Evolutionary conservation across 495 filamentous ascomycete genomes (phyloP), one percentile per base, ranked within the genome.

Genomic region (Penicillium herquei): DNA sequence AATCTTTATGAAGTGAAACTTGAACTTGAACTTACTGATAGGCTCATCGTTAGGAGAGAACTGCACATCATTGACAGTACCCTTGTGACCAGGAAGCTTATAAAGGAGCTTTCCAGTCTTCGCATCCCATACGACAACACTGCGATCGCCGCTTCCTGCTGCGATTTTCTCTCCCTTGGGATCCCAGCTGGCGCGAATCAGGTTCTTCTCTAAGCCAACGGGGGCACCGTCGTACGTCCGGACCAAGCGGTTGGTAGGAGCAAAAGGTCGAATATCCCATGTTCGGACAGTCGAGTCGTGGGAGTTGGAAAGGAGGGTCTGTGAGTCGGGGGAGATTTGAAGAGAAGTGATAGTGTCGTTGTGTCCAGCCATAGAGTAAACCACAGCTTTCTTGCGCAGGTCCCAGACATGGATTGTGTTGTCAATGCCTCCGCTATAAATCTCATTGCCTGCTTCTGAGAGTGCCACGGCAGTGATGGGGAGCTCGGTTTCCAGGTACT

Each of bases 331-430:
- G 3, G 95, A 98, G 26, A 97, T 81, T 43, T 86, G 75, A 17
- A 99, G 80, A 31, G 92, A 94, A 3, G 93, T 96, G 55, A 99
- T 78, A 1, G 92, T 98, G 63, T 99, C 94, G 32, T 81, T 87
- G 66, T 99, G 94, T 2, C 95, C 94, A 8, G 88, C 62, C 82
- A 99, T 87, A 3, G 89, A 85, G 66, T 96, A 96, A 8, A 88
- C 84, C 1, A 96, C 82, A 0, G 84, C 84, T 67, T 92, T 90
- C 74, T 96, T 97, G 58, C 95, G 85, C 55, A 97, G 70, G 73
- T 99, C 95, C 91, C 93, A 99, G 7, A 94, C 90, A 66, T 95
- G 92, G 67, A 99, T 96, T 54, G 95, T 91, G 61, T 97, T 96
- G 69, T 98, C 94, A 52, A 99, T 97, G 9, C 92, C 89, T 35